These are phyloP conservation scores for Senna siamea DNA, from an alignment of 306 rosid species.

Conservation along the genomic window DNA sequence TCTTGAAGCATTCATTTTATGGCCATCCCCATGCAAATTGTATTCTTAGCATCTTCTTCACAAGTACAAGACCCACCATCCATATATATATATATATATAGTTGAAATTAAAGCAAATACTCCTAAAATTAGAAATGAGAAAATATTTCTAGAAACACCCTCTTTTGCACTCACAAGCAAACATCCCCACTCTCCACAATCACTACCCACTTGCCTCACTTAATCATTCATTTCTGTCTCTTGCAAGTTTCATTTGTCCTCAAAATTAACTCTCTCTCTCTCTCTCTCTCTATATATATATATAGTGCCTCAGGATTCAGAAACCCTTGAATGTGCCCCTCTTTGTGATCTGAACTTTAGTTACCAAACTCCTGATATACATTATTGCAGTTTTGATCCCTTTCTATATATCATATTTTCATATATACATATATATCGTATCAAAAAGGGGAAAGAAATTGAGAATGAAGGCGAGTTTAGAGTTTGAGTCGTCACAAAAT, in stretches of 20 bases:
- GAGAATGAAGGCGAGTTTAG: neutral
- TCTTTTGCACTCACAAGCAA: slow-evolving; percentile 80
- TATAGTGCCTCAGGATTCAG: too few species aligned
- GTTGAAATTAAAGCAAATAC: too few species aligned
- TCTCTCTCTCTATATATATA: too few species aligned
- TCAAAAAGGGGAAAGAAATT: neutral
- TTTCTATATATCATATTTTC: slow-evolving; percentile 26
- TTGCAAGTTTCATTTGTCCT: too few species aligned
- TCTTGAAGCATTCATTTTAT: slow-evolving; percentile 42
- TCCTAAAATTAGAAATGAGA: neutral
- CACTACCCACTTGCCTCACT: slow-evolving; percentile 2
- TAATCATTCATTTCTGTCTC: neutral
- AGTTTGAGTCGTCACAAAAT: too few species aligned
- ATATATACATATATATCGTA: slow-evolving; percentile 7
- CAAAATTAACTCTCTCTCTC: too few species aligned
- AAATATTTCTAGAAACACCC: slow-evolving; percentile 30
- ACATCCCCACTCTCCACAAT: slow-evolving; percentile 48
- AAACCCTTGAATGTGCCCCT: neutral
- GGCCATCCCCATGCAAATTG: too few species aligned
- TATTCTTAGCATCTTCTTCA: too few species aligned
- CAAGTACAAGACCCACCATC: too few species aligned
- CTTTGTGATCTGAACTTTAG: slow-evolving; percentile 15
- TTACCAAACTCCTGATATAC: slow-evolving; percentile 33
- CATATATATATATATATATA: neutral
- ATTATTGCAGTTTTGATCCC: slow-evolving; percentile 10